Percentiles rank a stretch among this genome's conserved stretches.
phyloP scores from a whole-genome alignment of 441 rosid genomes.

The Breynia disticha region DNA sequence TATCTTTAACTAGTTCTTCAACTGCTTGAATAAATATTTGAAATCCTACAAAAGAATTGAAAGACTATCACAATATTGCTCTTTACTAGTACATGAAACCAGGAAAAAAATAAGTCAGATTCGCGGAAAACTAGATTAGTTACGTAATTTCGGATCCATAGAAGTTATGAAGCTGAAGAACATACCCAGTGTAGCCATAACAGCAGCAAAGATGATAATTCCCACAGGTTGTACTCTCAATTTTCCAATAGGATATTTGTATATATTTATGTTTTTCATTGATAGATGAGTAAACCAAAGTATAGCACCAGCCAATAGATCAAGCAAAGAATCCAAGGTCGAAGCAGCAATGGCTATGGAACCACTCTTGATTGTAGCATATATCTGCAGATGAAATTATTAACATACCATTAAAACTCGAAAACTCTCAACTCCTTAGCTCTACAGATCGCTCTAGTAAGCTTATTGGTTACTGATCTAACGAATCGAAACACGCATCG shows the following conservation, averaged over 20 bases:
- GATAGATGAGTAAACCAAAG: conserved; percentile 86
- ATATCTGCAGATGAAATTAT: conserved; percentile 30
- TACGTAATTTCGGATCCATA: neutral
- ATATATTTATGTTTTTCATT: conserved; percentile 73
- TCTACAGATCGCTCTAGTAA: neutral
- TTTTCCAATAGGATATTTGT: conserved; percentile 84
- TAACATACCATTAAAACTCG: neutral
- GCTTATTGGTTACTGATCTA: too few species aligned
- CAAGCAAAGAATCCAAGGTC: conserved; percentile 90
- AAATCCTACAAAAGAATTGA: conserved; percentile 39
- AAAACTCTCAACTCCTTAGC: neutral
- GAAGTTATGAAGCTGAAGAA: neutral
- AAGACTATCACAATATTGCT: too few species aligned
- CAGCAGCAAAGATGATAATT: conserved; percentile 74
- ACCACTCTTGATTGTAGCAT: conserved; percentile 75
- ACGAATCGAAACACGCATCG: too few species aligned
- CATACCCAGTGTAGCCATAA: conserved; percentile 92
- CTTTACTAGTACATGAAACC: too few species aligned
- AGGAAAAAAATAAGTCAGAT: too few species aligned
- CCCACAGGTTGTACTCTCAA: conserved; percentile 91
- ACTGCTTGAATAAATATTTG: conserved; percentile 63
- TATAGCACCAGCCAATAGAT: conserved; percentile 87
- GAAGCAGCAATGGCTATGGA: conserved; percentile 93
- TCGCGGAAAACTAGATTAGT: neutral
- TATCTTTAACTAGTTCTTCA: conserved; percentile 42